Base-by-base conservation (phyloP, 2,329 filamentous ascomycete genomes). In the Lasiodiplodia sp. region DNA sequence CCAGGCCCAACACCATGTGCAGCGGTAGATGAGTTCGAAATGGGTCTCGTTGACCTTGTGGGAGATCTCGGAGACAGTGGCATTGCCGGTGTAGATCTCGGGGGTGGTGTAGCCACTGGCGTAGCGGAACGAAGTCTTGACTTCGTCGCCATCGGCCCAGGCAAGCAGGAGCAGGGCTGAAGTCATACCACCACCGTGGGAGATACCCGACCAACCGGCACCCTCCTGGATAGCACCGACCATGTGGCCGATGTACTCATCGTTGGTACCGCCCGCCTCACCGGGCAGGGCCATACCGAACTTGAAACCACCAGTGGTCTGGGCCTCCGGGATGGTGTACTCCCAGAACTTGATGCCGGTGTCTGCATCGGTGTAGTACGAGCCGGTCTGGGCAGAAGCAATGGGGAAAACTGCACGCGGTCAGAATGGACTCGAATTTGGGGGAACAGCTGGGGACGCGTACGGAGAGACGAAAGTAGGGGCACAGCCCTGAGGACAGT, bases 21-120 rank as follows among this genome's bases (percentile, higher is more conserved):
- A 92, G 57, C 87, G 84, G 79, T 90, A 92, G n/a, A 91, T 84
- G 58, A 91, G 75, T 56, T 86, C 86, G 76, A 87, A 92, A 71
- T 86, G 81, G 31, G 86, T 87, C 18, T 82, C 81, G 72, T 86
- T 89, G 68, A 91, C 81, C 31, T 80, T 84, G 16, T 86, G 85
- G 16, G 85, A 86, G 70, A 91, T 86, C 71, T 88, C 85, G 0
- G 86, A 89, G 28, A 92, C 75, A 40, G 83, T 87, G 10, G 89
- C 88, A 71, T 87, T 82, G 67, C 90, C 90, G 0, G 83, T 82
- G 77, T 92, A 91, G 44, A 85, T 73, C 0, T 82, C 82, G 0
- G 90, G 90, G 69, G 83, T 80, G 31, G 83, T 82, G 74, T 91
- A 92, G 58, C 87, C 88, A 63, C 69, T 70, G 0, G 77, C 75